These are phyloP conservation scores for Cornus controversa DNA, from an alignment of 148 eudicot genomes.

Conservation along the genomic window DNA sequence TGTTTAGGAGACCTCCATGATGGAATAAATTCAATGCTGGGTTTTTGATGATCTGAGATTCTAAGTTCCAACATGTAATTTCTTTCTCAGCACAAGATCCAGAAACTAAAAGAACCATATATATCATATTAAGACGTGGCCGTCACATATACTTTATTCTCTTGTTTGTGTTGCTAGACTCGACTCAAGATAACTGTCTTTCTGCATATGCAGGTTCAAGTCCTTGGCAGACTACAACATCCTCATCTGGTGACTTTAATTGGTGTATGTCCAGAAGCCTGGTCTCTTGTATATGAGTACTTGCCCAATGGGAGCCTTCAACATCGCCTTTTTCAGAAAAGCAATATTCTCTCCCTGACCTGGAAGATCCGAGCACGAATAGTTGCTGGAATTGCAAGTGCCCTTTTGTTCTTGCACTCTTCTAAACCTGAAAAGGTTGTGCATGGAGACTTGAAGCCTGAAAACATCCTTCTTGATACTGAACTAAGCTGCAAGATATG, in stretches of 20 bases:
- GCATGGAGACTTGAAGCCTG: conserved; percentile 77
- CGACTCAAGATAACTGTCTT: not conserved
- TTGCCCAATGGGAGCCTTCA: conserved; percentile 61
- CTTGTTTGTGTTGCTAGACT: not conserved
- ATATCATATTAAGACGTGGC: not conserved
- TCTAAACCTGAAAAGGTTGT: conserved; percentile 51
- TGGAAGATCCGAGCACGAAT: conserved; percentile 75
- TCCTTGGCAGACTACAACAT: conserved; percentile 63
- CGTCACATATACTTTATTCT: not conserved
- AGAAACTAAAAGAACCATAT: not conserved
- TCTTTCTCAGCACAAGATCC: not conserved
- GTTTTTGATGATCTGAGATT: not conserved
- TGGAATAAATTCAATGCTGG: not conserved
- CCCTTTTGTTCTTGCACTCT: conserved; percentile 64
- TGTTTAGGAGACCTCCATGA: not conserved
- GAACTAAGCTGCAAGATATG: conserved; percentile 61
- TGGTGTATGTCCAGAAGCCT: conserved; percentile 76
- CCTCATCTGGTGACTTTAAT: conserved; percentile 66
- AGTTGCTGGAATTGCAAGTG: conserved; percentile 63
- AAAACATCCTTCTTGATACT: conserved; percentile 58
- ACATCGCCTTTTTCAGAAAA: conserved; percentile 40
- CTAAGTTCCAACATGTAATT: not conserved
- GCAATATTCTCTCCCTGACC: conserved; percentile 38
- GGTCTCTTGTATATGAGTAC: conserved; percentile 74
- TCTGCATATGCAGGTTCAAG: conserved; percentile 47